Percentiles rank a stretch among this genome's conserved stretches.
Evolutionary conservation across 2,329 filamentous ascomycete species (phyloP).

Genomic region (Trichothecium roseum): DNA sequence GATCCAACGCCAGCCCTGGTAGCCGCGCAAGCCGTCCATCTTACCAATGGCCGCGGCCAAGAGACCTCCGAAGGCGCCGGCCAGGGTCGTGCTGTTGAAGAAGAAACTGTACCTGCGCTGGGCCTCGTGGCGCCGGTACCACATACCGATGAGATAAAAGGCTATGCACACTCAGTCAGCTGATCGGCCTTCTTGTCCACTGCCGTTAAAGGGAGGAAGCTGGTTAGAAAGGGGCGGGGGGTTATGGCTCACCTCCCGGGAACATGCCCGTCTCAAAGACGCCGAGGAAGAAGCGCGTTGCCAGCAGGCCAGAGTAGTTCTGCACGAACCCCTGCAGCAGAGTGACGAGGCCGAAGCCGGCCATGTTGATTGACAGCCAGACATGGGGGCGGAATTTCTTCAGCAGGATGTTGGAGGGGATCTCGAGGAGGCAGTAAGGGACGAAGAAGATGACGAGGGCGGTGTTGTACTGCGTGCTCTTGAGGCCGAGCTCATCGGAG

Average conservation of each 20-base stretch:
- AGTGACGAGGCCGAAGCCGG: conserved; percentile 67
- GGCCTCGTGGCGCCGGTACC: conserved; percentile 80
- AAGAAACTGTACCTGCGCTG: conserved; percentile 92
- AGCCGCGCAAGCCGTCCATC: conserved; percentile 62
- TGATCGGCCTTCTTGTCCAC: too few species aligned
- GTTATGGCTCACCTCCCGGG: conserved; percentile 20
- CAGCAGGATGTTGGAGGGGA: conserved; percentile 38
- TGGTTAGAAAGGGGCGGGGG: conserved; percentile 54
- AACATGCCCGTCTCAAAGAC: conserved; percentile 68
- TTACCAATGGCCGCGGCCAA: conserved; percentile 83
- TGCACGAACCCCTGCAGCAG: conserved; percentile 67
- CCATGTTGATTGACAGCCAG: conserved; percentile 76
- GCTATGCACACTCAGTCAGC: conserved; percentile 15
- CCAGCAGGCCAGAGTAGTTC: conserved; percentile 67
- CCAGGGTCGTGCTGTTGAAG: conserved; percentile 72
- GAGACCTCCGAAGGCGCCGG: conserved; percentile 77
- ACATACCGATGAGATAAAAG: conserved; percentile 72
- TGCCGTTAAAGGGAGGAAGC: too few species aligned
- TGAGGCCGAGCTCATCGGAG: conserved; percentile 49
- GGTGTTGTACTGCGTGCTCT: conserved; percentile 57
- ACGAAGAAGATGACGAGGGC: conserved; percentile 75
- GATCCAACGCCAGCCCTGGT: conserved; percentile 70
- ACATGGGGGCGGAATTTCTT: conserved; percentile 39
- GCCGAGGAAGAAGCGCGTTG: conserved; percentile 79
- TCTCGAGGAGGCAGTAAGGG: conserved; percentile 63